phyloP scores from a whole-genome alignment of 108 stramenopile species.

The Nitzschia putrida region DNA sequence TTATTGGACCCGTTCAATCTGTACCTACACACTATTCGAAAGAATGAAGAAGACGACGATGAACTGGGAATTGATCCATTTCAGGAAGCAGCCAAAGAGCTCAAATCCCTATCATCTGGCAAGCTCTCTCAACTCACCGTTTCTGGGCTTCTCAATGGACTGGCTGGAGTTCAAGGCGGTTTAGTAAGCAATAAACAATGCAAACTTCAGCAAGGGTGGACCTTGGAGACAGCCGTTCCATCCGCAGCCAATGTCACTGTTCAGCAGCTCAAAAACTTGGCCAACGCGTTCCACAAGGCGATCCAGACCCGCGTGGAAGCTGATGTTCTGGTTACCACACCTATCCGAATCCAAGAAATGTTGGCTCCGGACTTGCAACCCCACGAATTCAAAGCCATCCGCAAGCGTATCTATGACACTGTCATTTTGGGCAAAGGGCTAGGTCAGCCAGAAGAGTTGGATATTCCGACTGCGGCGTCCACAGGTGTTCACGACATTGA shows the following conservation, averaged over 20 bases:
- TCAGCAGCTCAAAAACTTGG: constrained; percentile 24
- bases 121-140: constrained; percentile 65
- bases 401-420: constrained; percentile 80
- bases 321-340: constrained; percentile 81
- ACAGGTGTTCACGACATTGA: constrained; percentile 42
- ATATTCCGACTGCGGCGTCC: constrained; percentile 45
- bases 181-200: constrained; percentile 42
- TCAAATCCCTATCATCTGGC: constrained; percentile 48
- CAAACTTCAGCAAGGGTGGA: background rate
- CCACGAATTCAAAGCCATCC: constrained; percentile 63
- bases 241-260: constrained; percentile 27
- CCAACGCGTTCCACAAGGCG: constrained; percentile 30
- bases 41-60: constrained; percentile 34
- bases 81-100: constrained; percentile 37
- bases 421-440: constrained; percentile 78
- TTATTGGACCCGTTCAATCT: constrained; percentile 39
- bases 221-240: constrained; percentile 13
- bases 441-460: constrained; percentile 50
- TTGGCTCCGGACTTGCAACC: constrained; percentile 67
- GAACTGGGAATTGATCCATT: constrained; percentile 14
- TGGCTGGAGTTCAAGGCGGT: constrained; percentile 58
- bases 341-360: constrained; percentile 75
- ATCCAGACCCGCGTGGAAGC: constrained; percentile 58
- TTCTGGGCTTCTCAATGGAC: constrained; percentile 75
- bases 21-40: constrained; percentile 34